A percentile compares a stretch with the other conserved stretches of the same genome.
phyloP scores from a whole-genome alignment of 176 grass and related monocot genomes.

The Eremochloa ophiuroides region DNA sequence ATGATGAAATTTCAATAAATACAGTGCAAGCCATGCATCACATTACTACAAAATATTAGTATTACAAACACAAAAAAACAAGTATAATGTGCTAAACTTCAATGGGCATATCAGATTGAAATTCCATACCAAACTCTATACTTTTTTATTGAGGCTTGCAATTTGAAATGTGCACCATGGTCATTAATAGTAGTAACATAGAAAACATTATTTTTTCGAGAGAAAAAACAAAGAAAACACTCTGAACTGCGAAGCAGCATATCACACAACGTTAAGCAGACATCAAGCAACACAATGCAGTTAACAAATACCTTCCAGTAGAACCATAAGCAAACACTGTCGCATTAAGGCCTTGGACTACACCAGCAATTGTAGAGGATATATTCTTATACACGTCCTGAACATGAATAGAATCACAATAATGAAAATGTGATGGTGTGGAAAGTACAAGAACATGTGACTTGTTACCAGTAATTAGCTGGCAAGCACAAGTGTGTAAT shows the following conservation, averaged over 20 bases:
- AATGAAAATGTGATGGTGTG: neutral
- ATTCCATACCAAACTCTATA: neutral
- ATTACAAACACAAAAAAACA: neutral
- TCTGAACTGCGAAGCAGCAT: neutral
- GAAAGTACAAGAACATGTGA: conserved; percentile 6
- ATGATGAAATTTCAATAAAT: neutral
- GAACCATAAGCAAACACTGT: conserved; percentile 99
- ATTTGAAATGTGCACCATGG: neutral
- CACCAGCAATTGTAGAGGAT: conserved; percentile 82
- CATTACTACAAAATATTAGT: neutral
- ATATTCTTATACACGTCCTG: conserved; percentile 95
- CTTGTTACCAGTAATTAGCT: conserved; percentile 1
- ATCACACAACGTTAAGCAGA: neutral
- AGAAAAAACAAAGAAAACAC: neutral
- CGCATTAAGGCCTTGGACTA: conserved; percentile 96
- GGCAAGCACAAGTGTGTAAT: neutral
- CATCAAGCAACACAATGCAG: neutral
- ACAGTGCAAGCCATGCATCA: neutral
- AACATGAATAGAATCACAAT: conserved; percentile 2
- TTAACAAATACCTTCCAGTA: conserved; percentile 86
- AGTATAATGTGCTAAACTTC: conserved; percentile 2
- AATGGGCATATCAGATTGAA: neutral
- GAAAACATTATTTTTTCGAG: too few relatives aligned
- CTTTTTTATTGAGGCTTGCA: neutral
- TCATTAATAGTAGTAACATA: neutral